phyloP scores from a whole-genome alignment of 1,139 yeast genomes.

The Yamadazyma membranifaciens region DNA sequence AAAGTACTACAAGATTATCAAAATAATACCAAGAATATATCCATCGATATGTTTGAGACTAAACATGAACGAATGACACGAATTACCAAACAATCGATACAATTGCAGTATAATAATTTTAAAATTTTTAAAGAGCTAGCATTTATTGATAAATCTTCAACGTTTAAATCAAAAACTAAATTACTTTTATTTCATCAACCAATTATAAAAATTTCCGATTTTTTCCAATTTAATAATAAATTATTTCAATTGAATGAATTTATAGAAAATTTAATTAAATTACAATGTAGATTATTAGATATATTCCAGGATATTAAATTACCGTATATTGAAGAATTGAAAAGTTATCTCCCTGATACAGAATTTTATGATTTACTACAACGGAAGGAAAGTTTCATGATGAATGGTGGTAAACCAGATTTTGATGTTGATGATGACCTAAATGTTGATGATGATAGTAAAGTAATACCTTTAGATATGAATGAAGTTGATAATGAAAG shows the following conservation, averaged over 20 bases:
- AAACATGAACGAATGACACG: slow-evolving; percentile 24
- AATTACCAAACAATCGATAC: slow-evolving; percentile 28
- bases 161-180: slow-evolving; percentile 10
- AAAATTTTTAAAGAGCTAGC: slow-evolving; percentile 25
- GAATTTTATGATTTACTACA: slow-evolving; percentile 37
- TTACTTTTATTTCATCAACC: slow-evolving; percentile 25
- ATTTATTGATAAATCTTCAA: slow-evolving; percentile 13
- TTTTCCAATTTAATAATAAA: slow-evolving; percentile 27
- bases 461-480: slow-evolving; percentile 4
- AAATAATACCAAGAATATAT: slow-evolving; percentile 1
- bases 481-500: slow-evolving; percentile 21
- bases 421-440: slow-evolving; percentile 14
- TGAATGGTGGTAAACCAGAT: slow-evolving; percentile 19
- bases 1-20: slow-evolving; percentile 2
- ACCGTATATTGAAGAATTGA: slow-evolving; percentile 35
- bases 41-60: slow-evolving; percentile 5
- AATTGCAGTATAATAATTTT: slow-evolving; percentile 25
- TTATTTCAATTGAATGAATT: slow-evolving; percentile 36
- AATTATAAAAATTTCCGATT: slow-evolving; percentile 27
- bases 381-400: slow-evolving; percentile 31
- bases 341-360: slow-evolving; percentile 30
- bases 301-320: slow-evolving; percentile 25
- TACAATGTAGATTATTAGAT: slow-evolving; percentile 29
- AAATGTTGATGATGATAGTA: slow-evolving; percentile 11
- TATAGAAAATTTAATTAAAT: slow-evolving; percentile 36